Evolutionary conservation across 345 rosid species (phyloP).

Genomic region (Hirschfeldia incana): DNA sequence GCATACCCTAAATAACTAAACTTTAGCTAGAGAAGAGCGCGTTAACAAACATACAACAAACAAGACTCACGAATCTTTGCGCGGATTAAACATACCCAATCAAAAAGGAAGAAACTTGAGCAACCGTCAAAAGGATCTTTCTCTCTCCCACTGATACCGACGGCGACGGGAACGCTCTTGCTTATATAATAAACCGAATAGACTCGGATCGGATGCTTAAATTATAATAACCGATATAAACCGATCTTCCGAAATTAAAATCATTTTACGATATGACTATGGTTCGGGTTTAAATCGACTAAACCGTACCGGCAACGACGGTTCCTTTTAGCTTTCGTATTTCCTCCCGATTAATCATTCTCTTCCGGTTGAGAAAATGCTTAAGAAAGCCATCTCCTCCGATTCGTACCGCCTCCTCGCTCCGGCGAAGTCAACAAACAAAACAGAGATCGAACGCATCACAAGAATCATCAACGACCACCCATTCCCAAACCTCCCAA

Average conservation of each 20-base stretch:
- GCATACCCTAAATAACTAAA: conserved; percentile 7
- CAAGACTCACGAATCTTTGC: not conserved
- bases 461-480: conserved; percentile 70
- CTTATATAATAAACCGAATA: too few species aligned
- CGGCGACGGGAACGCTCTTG: not conserved
- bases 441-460: conserved; percentile 49
- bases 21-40: not conserved
- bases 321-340: not conserved
- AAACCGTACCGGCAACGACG: not conserved
- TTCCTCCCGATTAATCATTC: not conserved
- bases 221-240: not conserved
- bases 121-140: not conserved
- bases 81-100: not conserved
- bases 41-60: not conserved
- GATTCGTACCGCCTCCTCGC: conserved; percentile 32
- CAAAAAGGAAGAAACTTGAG: not conserved
- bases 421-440: conserved; percentile 15
- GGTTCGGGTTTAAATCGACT: too few species aligned
- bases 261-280: not conserved
- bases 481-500: conserved; percentile 65
- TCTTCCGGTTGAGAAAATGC: not conserved
- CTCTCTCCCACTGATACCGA: conserved; percentile 5
- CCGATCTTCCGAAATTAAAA: not conserved
- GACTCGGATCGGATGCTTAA: not conserved
- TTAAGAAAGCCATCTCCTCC: conserved; percentile 11